These are phyloP conservation scores for Saccharum spontaneum DNA, from an alignment of 176 grass and related monocot genomes.

Conservation along the genomic window DNA sequence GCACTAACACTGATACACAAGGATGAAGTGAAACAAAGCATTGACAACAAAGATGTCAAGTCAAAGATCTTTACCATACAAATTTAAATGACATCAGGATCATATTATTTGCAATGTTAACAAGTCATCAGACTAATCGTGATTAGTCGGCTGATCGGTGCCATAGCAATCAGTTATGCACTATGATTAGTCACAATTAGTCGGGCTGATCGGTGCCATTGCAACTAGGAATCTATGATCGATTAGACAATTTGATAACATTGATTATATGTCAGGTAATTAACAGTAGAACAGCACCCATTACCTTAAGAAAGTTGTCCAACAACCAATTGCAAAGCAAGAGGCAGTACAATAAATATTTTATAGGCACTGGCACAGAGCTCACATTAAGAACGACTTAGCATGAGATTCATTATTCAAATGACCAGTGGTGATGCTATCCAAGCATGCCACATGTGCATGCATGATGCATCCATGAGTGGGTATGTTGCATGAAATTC, in stretches of 20 bases:
- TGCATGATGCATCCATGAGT: neutral
- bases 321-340: conserved; percentile 23
- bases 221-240: neutral
- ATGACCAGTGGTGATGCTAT: neutral
- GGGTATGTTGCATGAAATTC: neutral
- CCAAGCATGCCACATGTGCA: neutral
- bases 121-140: neutral
- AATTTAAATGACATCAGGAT: neutral
- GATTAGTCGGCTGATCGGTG: neutral
- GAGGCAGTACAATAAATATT: conserved; percentile 21
- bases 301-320: conserved; percentile 2
- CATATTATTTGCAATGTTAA: neutral
- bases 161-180: neutral
- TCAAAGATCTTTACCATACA: neutral
- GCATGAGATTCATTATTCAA: conserved; percentile 24
- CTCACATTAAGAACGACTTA: neutral
- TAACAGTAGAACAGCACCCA: conserved; percentile 5
- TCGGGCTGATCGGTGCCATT: neutral
- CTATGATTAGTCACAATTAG: neutral
- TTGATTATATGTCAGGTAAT: neutral
- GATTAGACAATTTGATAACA: neutral
- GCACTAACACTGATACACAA: neutral
- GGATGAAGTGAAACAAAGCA: conserved; percentile 17
- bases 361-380: neutral
- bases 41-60: neutral